Base-by-base conservation (phyloP, 208 protist genomes). In the Lotmaria passim region DNA sequence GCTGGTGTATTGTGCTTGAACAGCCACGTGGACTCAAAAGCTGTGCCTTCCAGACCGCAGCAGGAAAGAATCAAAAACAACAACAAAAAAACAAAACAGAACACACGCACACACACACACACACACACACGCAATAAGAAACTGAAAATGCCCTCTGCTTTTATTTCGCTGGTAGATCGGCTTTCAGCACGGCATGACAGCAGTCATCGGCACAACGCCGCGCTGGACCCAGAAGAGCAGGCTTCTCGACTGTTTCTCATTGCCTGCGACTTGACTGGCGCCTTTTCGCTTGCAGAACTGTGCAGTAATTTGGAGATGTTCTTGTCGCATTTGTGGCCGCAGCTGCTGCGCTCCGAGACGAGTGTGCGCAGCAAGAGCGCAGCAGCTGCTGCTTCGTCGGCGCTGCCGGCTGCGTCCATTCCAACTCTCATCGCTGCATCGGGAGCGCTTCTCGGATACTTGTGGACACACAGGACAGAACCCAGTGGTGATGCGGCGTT, bases 391-490 rank as follows among this genome's bases (percentile, higher is more conserved):
- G 15, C 43, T n/a, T 47, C 61, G 12, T 8, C 70, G 21, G 26
- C 43, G 21, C 10, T 26, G 0, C 28, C 46, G 36, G n/a, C 62
- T 7, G 11, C 62, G 6, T 68, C 62, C 0, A 15, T 58, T 7
- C 28, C 62, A 0, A 51, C 70, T 12, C 61, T 76, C 56, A 58
- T 76, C 23, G 47, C 70, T 2, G 70, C 70, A 19, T 76, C 70
- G 0, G 70, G 70, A 43, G 70, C 70, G 6, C 56, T 76, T n/a
- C 21, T 76, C 8, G 70, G 70, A 5, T 70, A 51, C 44, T 46
- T 61, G 24, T 48, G 30, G 55, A 36, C 46, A 12, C 56, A 58
- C 11, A 19, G 6, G 12, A 4, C 8, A 8, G 69, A 60, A 21
- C 33, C 63, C 11, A 3, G 2, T 0, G 31, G 0, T 21, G 41